phyloP scores from a whole-genome alignment of 2,329 filamentous ascomycete genomes.

The Nemania sp. region DNA sequence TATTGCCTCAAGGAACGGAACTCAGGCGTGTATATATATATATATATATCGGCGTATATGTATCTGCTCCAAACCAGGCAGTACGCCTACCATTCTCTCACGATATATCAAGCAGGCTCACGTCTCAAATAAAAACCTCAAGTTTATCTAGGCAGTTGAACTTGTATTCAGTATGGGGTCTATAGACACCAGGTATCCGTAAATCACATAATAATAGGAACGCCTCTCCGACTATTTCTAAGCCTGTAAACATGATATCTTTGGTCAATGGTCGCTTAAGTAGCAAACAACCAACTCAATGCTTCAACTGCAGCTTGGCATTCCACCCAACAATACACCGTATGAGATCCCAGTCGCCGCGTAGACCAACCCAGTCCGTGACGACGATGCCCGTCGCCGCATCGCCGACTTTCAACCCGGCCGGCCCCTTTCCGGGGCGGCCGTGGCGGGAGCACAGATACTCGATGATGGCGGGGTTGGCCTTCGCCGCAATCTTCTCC shows the following conservation, averaged over 20 bases:
- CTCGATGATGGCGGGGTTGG: constrained; percentile 77
- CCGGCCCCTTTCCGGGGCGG: constrained; percentile 54
- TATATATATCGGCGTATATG: no score
- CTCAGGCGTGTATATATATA: no score
- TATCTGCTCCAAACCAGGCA: no score
- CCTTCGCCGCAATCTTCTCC: constrained; percentile 82
- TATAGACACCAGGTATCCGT: no score
- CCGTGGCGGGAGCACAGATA: constrained; percentile 64
- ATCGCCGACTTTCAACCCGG: constrained; percentile 62
- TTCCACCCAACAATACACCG: constrained; percentile 92
- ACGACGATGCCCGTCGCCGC: constrained; percentile 86
- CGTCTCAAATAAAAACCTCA: no score
- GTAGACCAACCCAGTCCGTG: constrained; percentile 88
- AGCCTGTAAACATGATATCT: background rate
- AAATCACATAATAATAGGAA: no score
- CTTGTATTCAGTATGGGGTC: no score
- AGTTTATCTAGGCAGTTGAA: no score
- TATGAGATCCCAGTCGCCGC: constrained; percentile 89
- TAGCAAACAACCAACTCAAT: constrained; percentile 33
- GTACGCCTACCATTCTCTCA: no score
- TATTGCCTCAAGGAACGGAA: no score
- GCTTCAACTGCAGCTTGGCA: constrained; percentile 61
- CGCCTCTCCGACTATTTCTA: background rate
- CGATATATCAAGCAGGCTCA: no score
- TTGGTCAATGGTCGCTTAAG: no score